Conservation (phyloP, 2,329 filamentous ascomycete species). For the Colletotrichum limetticola region DNA sequence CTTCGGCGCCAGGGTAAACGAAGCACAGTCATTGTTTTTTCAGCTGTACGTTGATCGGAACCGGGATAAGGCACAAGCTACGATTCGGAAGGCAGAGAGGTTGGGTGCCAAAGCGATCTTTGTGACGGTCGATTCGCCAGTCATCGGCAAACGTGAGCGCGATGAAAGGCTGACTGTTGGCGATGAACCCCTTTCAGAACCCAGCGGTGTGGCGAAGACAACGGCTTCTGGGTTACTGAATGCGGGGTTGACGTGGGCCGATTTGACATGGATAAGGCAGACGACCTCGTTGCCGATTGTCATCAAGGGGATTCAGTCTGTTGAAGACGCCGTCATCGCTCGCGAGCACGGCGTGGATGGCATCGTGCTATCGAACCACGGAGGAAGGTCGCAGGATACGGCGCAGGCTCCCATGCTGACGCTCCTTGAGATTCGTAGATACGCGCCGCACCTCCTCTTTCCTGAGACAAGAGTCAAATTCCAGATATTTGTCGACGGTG, state of each 20-base stretch:
- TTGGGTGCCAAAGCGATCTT: constrained; percentile 63
- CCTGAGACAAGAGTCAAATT: constrained; percentile 47
- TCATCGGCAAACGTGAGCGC: constrained; percentile 64
- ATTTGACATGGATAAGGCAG: constrained; percentile 70
- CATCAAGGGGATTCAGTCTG: constrained; percentile 76
- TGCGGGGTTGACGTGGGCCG: constrained; percentile 68
- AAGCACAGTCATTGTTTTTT: constrained; percentile 56
- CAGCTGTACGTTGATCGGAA: constrained; percentile 72
- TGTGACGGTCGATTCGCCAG: constrained; percentile 68
- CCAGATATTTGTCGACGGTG: constrained; percentile 72
- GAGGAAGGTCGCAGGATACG: constrained; percentile 66
- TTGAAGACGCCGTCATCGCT: constrained; percentile 69
- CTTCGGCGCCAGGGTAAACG: not conserved
- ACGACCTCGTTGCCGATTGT: constrained; percentile 64
- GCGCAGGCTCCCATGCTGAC: constrained; percentile 40
- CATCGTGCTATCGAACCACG: constrained; percentile 78
- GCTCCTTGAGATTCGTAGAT: constrained; percentile 61
- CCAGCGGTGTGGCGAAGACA: constrained; percentile 55
- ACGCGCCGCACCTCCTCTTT: constrained; percentile 34
- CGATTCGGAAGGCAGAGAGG: constrained; percentile 57
- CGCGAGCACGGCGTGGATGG: constrained; percentile 71
- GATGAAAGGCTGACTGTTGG: constrained; percentile 58
- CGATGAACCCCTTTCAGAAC: constrained; percentile 52
- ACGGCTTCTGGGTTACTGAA: constrained; percentile 69
- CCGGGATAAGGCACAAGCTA: constrained; percentile 57